These are phyloP conservation scores for Nakazawaea peltata DNA, from an alignment of 805 yeast genomes.

Conservation along the genomic window DNA sequence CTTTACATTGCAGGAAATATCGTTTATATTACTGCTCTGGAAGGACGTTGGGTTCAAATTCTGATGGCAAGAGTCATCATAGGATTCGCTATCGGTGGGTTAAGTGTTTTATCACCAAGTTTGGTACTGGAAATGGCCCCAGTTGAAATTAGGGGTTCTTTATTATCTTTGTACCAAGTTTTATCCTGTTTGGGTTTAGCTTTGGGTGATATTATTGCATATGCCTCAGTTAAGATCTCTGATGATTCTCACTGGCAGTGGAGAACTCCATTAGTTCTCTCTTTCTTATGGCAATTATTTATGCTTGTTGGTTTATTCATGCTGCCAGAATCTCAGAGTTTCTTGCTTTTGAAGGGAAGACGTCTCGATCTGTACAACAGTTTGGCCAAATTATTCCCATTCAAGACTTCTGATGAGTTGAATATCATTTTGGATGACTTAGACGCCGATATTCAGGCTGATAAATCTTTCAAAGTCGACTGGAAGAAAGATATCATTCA, in stretches of 20 bases:
- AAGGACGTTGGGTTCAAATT: conserved; percentile 11
- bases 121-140: conserved; percentile 31
- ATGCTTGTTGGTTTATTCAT: conserved; percentile 26
- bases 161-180: conserved; percentile 31
- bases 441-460: not conserved
- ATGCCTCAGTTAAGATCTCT: conserved; percentile 31
- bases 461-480: not conserved
- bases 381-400: conserved; percentile 13
- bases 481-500: not conserved
- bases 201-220: conserved; percentile 20
- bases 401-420: not conserved
- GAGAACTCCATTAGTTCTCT: conserved; percentile 20
- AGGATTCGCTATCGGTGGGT: conserved; percentile 20
- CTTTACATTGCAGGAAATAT: conserved; percentile 16
- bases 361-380: conserved; percentile 29
- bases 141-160: conserved; percentile 28
- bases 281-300: conserved; percentile 2
- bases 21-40: conserved; percentile 1
- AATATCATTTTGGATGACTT: not conserved
- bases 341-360: conserved; percentile 31
- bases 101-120: conserved; percentile 20
- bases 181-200: conserved; percentile 24
- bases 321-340: conserved; percentile 34
- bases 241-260: conserved; percentile 17
- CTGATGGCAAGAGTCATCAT: conserved; percentile 16